These are phyloP conservation scores for Cryptococcus hybrid DNA, from an alignment of 1,284 basidiomycete genomes.

Conservation along the genomic window DNA sequence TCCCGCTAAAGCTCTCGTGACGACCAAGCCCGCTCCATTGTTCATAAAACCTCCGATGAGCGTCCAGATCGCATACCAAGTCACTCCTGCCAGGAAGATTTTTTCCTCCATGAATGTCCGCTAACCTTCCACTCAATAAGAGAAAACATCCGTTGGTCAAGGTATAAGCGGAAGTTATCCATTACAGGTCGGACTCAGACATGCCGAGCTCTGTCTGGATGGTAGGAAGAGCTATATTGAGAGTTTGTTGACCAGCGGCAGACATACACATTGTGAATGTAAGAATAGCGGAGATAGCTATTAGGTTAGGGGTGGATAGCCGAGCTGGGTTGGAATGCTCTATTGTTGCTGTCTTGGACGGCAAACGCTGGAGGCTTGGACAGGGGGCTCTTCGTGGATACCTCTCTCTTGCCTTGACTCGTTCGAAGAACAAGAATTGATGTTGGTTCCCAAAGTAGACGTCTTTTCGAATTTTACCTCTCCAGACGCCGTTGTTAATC, in stretches of 20 bases:
- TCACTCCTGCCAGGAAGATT: constrained; percentile 61
- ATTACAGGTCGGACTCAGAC: not conserved
- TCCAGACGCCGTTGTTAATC: too few relatives aligned
- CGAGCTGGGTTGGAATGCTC: not conserved
- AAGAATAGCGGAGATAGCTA: constrained; percentile 25
- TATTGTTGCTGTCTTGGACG: too few relatives aligned
- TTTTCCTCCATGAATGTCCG: constrained; percentile 68
- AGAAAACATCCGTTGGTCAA: constrained; percentile 64
- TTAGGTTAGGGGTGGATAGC: constrained; percentile 16
- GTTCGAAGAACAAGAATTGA: too few relatives aligned
- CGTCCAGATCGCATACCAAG: constrained; percentile 36
- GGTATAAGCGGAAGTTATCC: constrained; percentile 52
- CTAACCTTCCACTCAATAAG: constrained; percentile 65
- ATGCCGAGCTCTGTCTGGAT: constrained; percentile 55
- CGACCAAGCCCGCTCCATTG: constrained; percentile 31
- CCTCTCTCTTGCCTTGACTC: too few relatives aligned
- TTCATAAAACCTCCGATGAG: constrained; percentile 45
- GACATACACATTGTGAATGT: constrained; percentile 29
- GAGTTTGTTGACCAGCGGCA: constrained; percentile 25
- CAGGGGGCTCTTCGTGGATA: too few relatives aligned
- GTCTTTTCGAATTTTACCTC: too few relatives aligned
- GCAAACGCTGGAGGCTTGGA: too few relatives aligned
- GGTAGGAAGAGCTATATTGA: constrained; percentile 61
- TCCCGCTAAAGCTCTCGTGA: constrained; percentile 38
- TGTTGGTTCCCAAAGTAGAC: too few relatives aligned